A percentile compares a stretch with the other conserved stretches of the same genome.
Conservation (phyloP, 108 stramenopile genomes). For the Nitzschia sp. region DNA sequence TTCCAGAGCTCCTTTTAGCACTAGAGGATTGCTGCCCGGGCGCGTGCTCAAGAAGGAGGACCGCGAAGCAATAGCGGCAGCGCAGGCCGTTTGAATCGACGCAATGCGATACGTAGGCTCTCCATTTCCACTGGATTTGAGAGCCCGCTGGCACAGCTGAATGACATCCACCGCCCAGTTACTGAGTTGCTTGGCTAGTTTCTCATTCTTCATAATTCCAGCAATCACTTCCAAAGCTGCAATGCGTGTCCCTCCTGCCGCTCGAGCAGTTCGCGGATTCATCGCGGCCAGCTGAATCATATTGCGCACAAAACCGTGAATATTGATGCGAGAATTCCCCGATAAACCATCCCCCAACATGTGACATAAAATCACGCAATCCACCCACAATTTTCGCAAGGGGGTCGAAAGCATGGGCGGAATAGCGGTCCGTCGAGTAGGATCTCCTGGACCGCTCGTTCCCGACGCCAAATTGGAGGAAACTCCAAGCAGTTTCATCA, state of each 20-base stretch:
- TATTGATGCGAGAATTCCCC: conserved; percentile 65
- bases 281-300: conserved; percentile 72
- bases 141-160: conserved; percentile 59
- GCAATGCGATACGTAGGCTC: conserved; percentile 78
- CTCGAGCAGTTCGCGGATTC: conserved; percentile 72
- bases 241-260: conserved; percentile 73
- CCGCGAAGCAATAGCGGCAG: conserved; percentile 67
- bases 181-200: conserved; percentile 49
- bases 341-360: conserved; percentile 60
- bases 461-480: conserved; percentile 43
- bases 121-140: conserved; percentile 62
- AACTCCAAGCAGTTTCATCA: conserved; percentile 80
- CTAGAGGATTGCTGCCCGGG: conserved; percentile 32
- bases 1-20: conserved; percentile 68
- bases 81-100: conserved; percentile 54
- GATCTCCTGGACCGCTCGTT: conserved; percentile 1
- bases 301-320: conserved; percentile 55
- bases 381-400: conserved; percentile 72
- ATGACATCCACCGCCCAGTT: conserved; percentile 76
- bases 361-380: conserved; percentile 79
- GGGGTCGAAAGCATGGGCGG: conserved; percentile 78
- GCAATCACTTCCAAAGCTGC: conserved; percentile 73
- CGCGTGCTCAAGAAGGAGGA: conserved; percentile 31
- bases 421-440: conserved; percentile 34
- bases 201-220: conserved; percentile 46